Evolutionary conservation across 2,329 filamentous ascomycete genomes (phyloP).

Genomic region (Pseudogymnoascus sp.): DNA sequence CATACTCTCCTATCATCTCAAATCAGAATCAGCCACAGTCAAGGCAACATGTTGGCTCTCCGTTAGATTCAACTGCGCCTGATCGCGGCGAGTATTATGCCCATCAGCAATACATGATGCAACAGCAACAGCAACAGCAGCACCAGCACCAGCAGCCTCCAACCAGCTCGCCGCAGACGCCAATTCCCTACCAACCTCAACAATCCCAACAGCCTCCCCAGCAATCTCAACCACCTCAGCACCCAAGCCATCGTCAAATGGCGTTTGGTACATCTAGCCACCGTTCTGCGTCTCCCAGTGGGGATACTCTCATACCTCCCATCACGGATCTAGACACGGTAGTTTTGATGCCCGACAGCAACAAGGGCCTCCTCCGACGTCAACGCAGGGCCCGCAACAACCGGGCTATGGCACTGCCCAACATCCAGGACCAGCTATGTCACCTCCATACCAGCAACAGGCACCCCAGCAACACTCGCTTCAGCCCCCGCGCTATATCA

Average conservation of each 20-base stretch:
- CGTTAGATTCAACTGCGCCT: conserved; percentile 22
- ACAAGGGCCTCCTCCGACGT: neutral
- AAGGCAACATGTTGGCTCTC: conserved; percentile 24
- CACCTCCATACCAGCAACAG: conserved; percentile 1
- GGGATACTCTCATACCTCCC: conserved; percentile 21
- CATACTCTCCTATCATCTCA: conserved; percentile 28
- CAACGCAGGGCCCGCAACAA: neutral
- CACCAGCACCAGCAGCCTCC: conserved; percentile 19
- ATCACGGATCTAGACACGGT: conserved; percentile 26
- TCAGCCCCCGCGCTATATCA: neutral
- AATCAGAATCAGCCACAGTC: conserved; percentile 13
- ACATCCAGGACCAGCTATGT: neutral
- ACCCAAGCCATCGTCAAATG: conserved; percentile 23
- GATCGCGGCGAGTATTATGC: conserved; percentile 29
- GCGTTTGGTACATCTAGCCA: conserved; percentile 23
- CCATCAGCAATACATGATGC: conserved; percentile 23
- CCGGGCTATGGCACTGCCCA: neutral
- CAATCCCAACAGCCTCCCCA: conserved; percentile 21
- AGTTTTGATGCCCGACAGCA: conserved; percentile 24
- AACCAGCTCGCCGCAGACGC: conserved; percentile 24
- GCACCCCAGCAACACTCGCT: conserved; percentile 1
- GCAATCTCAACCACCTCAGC: conserved; percentile 11
- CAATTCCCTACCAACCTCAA: conserved; percentile 15
- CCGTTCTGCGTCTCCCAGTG: conserved; percentile 22
- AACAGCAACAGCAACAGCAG: conserved; percentile 19